phyloP scores from a whole-genome alignment of 306 rosid genomes.

The Glycine soja region DNA sequence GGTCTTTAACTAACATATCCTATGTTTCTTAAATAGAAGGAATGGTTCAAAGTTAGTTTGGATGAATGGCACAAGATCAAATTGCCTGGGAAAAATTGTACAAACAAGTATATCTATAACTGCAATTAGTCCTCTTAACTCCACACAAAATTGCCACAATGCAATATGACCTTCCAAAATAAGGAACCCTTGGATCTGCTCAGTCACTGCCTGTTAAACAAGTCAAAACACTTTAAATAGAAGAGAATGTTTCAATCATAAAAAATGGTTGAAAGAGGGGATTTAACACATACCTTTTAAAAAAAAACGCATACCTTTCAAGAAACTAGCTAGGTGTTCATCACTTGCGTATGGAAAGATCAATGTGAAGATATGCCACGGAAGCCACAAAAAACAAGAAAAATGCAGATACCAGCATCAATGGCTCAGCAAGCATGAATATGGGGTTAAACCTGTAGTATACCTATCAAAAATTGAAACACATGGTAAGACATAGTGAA shows the following conservation, averaged over 20 bases:
- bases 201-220: constrained; percentile 45
- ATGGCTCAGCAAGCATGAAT: constrained; percentile 96
- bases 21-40: constrained; percentile 39
- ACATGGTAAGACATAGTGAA: constrained; percentile 38
- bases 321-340: constrained; percentile 43
- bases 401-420: constrained; percentile 80
- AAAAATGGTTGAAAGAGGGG: neutral
- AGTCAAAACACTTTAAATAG: constrained; percentile 24
- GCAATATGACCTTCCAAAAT: constrained; percentile 20
- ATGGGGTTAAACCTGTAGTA: constrained; percentile 86
- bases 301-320: constrained; percentile 44
- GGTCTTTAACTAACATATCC: constrained; percentile 30
- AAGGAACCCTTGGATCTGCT: constrained; percentile 45
- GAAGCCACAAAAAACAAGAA: constrained; percentile 79
- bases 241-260: constrained; percentile 18
- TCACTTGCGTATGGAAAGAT: constrained; percentile 83
- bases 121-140: constrained; percentile 38
- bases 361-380: constrained; percentile 79
- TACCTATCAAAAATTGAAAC: constrained; percentile 60
- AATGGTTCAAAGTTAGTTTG: constrained; percentile 15
- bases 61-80: constrained; percentile 31
- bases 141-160: constrained; percentile 39
- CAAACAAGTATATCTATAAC: constrained; percentile 51
- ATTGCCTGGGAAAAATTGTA: constrained; percentile 32
- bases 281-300: constrained; percentile 4